Base-by-base conservation (phyloP, 257 asterid genomes). In the Fraxinus pennsylvanica region DNA sequence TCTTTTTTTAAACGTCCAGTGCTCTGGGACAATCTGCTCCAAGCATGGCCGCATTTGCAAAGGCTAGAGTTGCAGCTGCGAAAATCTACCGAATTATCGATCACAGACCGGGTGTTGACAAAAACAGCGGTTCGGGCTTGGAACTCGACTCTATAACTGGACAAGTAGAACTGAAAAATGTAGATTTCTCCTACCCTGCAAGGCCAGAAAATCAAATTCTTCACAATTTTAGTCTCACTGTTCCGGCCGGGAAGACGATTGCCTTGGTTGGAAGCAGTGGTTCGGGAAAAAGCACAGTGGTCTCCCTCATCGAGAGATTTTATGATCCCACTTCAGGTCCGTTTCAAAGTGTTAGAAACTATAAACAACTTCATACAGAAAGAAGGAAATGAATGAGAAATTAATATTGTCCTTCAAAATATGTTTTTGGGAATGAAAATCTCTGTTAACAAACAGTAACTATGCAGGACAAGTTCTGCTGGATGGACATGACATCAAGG, bases 191-290 rank as follows among this genome's bases (percentile, higher is more conserved):
- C 66, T 94, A 94, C 82, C 97, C 98, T 72, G 89, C 98, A 7
- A 86, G 98, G 83, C 96, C 90, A 0, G 98, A 92, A 7, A 81
- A 80, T 81, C 89, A 32, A 73, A 88, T 94, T 63, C 94, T 94
- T 8, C 72, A 84, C 69, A 85, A 84, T 71, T 88, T 94, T 66
- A 84, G 85, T 69, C 95, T 94, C 2, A 74, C 77, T 32, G 94
- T 94, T 65, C 96, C 92, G 1, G 90, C 98, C 0, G 97, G 98
- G 50, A 94, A 90, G 84, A 94, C 97, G 7, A 89, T 94, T 1
- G 98, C 98, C 25, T 78, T 94, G 77, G 97, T 94, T 0, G 98
- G 97, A 43, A 92, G 97, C 82, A 94, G 98, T 39, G 97, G 98
- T 66, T 94, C 98, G 0, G 98, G 98, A 0, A 94, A 94, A 81